Conservation (phyloP, 139 green algal genomes). For the Spirogloea muscicola region DNA sequence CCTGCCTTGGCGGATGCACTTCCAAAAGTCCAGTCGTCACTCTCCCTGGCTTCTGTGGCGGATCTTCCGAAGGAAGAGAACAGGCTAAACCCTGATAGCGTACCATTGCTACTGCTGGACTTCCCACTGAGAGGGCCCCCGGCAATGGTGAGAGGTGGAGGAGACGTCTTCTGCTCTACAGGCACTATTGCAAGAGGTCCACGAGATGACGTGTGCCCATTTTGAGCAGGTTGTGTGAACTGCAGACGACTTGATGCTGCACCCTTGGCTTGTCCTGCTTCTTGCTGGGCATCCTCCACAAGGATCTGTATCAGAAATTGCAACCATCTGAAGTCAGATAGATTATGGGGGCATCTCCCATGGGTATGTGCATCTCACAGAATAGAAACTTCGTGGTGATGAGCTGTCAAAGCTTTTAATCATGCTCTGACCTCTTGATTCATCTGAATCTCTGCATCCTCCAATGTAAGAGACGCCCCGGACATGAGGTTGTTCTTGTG, state of each 20-base stretch:
- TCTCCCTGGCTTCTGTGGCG: slow-evolving; percentile 5
- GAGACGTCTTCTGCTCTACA: slow-evolving; percentile 4
- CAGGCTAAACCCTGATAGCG: not conserved
- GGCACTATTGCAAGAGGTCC: no score
- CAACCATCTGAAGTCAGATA: not conserved
- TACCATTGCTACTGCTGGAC: no score
- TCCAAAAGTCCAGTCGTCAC: not conserved
- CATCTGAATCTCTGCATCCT: slow-evolving; percentile 33
- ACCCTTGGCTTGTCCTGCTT: no score
- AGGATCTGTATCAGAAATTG: not conserved
- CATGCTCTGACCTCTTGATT: slow-evolving; percentile 19
- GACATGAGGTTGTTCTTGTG: slow-evolving; percentile 1
- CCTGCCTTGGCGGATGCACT: slow-evolving; percentile 14
- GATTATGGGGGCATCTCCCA: no score
- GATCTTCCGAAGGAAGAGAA: slow-evolving; percentile 19
- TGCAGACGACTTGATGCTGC: slow-evolving; percentile 5
- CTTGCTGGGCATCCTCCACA: no score
- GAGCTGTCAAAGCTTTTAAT: not conserved
- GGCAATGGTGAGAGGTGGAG: not conserved
- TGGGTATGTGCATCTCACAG: no score
- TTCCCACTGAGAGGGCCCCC: not conserved
- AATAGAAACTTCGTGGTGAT: no score
- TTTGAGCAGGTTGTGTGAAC: no score
- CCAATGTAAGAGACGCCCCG: not conserved
- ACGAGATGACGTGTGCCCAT: no score